Conservation (phyloP, 2,329 filamentous ascomycete species). For the Ascochyta clinopodiicola region DNA sequence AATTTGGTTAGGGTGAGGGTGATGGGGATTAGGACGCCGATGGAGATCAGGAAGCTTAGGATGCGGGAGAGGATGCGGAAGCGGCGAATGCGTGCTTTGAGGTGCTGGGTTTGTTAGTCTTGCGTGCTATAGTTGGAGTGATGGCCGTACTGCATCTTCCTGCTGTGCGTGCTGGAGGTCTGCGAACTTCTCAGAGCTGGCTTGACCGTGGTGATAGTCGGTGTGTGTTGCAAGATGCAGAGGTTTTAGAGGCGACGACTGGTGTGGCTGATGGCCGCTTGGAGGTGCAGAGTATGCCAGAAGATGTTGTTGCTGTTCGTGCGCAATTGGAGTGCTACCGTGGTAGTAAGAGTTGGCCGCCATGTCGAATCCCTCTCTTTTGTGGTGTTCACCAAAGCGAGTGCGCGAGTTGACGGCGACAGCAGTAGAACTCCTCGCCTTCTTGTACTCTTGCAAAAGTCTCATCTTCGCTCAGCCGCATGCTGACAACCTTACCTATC, state of each 20-base stretch:
- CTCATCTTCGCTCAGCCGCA: slow-evolving; percentile 7
- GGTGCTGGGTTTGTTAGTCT: slow-evolving; percentile 24
- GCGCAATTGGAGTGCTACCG: not conserved
- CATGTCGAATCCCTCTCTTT: slow-evolving; percentile 9
- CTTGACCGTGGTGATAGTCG: slow-evolving; percentile 10
- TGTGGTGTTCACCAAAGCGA: too few species aligned
- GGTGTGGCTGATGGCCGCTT: slow-evolving; percentile 10
- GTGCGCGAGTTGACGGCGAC: too few species aligned
- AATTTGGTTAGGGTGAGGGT: slow-evolving; percentile 50
- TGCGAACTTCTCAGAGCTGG: slow-evolving; percentile 23
- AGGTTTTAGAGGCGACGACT: slow-evolving; percentile 23
- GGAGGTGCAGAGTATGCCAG: slow-evolving; percentile 19
- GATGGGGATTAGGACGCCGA: slow-evolving; percentile 46
- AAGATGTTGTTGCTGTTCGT: slow-evolving; percentile 23
- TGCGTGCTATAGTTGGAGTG: not conserved
- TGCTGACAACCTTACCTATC: not conserved
- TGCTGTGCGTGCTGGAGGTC: slow-evolving; percentile 22
- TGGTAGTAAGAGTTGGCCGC: slow-evolving; percentile 24
- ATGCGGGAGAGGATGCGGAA: slow-evolving; percentile 47
- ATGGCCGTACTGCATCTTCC: slow-evolving; percentile 29
- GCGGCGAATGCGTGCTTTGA: slow-evolving; percentile 49
- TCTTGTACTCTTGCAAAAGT: not conserved
- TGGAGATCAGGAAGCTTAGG: slow-evolving; percentile 42
- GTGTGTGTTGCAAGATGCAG: slow-evolving; percentile 20
- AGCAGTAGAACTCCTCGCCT: too few species aligned